A percentile compares a stretch with the other conserved stretches of the same genome.
Evolutionary conservation across 202 grass and related monocot genomes (phyloP).

Genomic region (Dendrocalamus latiflorus): DNA sequence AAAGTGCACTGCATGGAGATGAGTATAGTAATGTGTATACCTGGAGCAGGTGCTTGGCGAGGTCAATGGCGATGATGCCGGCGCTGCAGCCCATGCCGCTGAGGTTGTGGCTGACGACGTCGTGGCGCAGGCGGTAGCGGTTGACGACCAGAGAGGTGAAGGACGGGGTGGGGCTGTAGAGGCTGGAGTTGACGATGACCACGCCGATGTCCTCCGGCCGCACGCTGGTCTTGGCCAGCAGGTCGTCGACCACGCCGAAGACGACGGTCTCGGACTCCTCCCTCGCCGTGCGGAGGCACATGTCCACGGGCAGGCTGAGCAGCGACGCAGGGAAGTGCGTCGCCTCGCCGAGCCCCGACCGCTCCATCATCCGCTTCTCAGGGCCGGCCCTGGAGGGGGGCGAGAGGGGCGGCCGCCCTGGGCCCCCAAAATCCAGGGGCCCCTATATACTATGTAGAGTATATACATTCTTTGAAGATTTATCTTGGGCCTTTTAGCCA

Average conservation of each 20-base stretch:
- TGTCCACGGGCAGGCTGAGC: conserved; percentile 38
- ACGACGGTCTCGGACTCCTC: conserved; percentile 77
- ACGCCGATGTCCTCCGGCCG: conserved; percentile 41
- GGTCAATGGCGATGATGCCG: conserved; percentile 77
- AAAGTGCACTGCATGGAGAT: background rate
- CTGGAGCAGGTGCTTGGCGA: conserved; percentile 82
- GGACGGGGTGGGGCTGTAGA: conserved; percentile 66
- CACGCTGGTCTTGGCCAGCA: conserved; percentile 45
- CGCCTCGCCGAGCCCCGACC: conserved; percentile 38
- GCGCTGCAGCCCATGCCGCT: conserved; percentile 91
- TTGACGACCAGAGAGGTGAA: conserved; percentile 67
- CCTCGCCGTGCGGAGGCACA: conserved; percentile 47
- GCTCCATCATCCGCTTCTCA: conserved; percentile 69
- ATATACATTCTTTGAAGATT: too few species aligned
- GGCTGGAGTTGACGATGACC: conserved; percentile 78
- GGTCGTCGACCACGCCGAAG: conserved; percentile 54
- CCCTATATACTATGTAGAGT: too few species aligned
- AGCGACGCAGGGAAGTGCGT: conserved; percentile 80
- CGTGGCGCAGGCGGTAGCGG: conserved; percentile 52
- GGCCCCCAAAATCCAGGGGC: too few species aligned
- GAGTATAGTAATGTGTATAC: conserved; percentile 14
- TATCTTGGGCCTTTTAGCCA: too few species aligned
- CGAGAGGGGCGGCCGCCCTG: too few species aligned
- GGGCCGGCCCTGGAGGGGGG: too few species aligned
- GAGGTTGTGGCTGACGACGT: conserved; percentile 68